A percentile compares a stretch with the other conserved stretches of the same genome.
phyloP scores from a whole-genome alignment of 148 eudicot genomes.

The Oxyria digyna region DNA sequence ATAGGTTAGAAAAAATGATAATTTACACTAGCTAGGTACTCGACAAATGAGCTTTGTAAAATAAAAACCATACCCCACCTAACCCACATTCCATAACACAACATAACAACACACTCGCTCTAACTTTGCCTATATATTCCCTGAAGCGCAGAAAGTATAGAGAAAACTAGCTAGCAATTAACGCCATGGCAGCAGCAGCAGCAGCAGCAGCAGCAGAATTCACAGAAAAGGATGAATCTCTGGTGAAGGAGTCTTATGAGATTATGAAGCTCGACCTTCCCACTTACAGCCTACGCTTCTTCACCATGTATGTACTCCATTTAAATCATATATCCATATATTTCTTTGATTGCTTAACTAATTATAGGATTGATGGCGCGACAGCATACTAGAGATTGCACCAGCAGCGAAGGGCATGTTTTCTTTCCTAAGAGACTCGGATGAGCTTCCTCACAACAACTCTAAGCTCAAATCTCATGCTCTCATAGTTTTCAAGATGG shows the following conservation, averaged over 20 bases:
- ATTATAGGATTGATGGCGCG: too few relatives aligned
- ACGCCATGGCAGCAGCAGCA: not conserved
- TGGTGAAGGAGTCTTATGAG: slow-evolving; percentile 1
- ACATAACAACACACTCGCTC: too few relatives aligned
- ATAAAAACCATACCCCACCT: too few relatives aligned
- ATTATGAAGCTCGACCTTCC: slow-evolving; percentile 3
- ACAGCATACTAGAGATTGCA: not conserved
- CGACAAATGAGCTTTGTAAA: too few relatives aligned
- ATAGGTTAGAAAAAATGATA: too few relatives aligned
- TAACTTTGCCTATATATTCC: too few relatives aligned
- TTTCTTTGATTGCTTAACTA: too few relatives aligned
- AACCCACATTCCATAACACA: too few relatives aligned
- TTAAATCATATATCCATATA: not conserved
- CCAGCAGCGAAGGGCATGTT: not conserved
- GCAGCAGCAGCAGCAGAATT: not conserved
- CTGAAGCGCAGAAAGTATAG: too few relatives aligned
- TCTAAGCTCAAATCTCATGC: slow-evolving; percentile 1
- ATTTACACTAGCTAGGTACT: too few relatives aligned
- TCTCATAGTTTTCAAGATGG: not conserved
- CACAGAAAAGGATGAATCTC: not conserved
- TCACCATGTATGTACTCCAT: not conserved
- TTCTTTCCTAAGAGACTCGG: not conserved
- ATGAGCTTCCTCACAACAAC: not conserved
- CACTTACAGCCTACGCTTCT: not conserved
- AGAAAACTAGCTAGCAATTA: too few relatives aligned